Evolutionary conservation across 2,329 filamentous ascomycete species (phyloP).

Genomic region (Trichoderma polysporum): DNA sequence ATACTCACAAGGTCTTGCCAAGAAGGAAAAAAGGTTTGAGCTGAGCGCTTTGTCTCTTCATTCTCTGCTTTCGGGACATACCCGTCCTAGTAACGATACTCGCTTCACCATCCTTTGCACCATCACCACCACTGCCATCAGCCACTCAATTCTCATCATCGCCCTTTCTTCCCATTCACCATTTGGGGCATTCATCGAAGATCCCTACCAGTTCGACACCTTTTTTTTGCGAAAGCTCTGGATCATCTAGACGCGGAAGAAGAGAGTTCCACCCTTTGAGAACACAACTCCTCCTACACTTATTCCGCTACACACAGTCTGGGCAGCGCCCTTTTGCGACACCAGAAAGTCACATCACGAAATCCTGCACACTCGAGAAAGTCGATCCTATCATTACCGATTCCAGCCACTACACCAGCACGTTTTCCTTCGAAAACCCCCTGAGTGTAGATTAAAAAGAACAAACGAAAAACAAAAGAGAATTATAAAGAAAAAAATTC

Average conservation of each 20-base stretch:
- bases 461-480: slow-evolving; percentile 34
- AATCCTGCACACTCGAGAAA: slow-evolving; percentile 39
- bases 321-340: slow-evolving; percentile 36
- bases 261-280: slow-evolving; percentile 29
- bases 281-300: slow-evolving; percentile 31
- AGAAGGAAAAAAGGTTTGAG: slow-evolving; percentile 34
- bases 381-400: slow-evolving; percentile 39
- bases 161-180: slow-evolving; percentile 33
- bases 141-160: slow-evolving; percentile 36
- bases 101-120: slow-evolving; percentile 38
- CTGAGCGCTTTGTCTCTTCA: slow-evolving; percentile 39
- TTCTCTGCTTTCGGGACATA: slow-evolving; percentile 40
- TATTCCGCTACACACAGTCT: slow-evolving; percentile 35
- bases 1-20: slow-evolving; percentile 15
- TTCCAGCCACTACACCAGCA: slow-evolving; percentile 71
- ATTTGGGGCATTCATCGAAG: slow-evolving; percentile 22
- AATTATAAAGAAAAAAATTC: slow-evolving; percentile 32
- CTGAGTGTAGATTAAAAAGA: slow-evolving; percentile 76
- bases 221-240: slow-evolving; percentile 33
- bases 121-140: slow-evolving; percentile 27
- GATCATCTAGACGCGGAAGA: slow-evolving; percentile 33
- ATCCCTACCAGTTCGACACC: slow-evolving; percentile 24
- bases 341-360: slow-evolving; percentile 40
- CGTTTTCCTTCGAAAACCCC: slow-evolving; percentile 87
- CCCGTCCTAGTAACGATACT: slow-evolving; percentile 37